These are phyloP conservation scores for Lanmaoa pseudosensibilis DNA, from an alignment of 768 basidiomycete genomes.

Conservation along the genomic window DNA sequence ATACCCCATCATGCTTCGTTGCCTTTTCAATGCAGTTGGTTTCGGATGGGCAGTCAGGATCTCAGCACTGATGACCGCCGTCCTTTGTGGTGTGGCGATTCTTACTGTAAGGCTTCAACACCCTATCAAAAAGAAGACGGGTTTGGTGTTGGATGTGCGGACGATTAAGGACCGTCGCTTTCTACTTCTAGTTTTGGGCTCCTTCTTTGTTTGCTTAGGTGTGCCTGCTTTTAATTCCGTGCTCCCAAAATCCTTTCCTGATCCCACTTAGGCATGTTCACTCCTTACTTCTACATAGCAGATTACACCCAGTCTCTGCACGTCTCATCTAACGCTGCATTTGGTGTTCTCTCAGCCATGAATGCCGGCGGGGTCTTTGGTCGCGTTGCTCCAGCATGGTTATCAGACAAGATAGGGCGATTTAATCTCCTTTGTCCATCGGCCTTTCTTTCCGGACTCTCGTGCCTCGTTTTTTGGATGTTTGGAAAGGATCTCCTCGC, in stretches of 20 bases:
- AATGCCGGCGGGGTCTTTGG: slow-evolving; percentile 69
- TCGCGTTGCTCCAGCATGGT: slow-evolving; percentile 59
- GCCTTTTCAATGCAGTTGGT: slow-evolving; percentile 53
- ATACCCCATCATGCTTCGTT: slow-evolving; percentile 64
- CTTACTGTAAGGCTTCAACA: slow-evolving; percentile 43
- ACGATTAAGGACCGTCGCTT: slow-evolving; percentile 52
- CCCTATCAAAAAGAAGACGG: slow-evolving; percentile 16
- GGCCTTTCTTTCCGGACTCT: slow-evolving; percentile 62
- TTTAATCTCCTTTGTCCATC: slow-evolving; percentile 68
- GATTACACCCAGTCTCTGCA: slow-evolving; percentile 49
- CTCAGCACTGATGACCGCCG: slow-evolving; percentile 49
- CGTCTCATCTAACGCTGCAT: slow-evolving; percentile 41
- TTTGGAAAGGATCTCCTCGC: slow-evolving; percentile 40
- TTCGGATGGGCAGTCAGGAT: slow-evolving; percentile 66
- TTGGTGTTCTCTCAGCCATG: slow-evolving; percentile 63
- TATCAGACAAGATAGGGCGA: slow-evolving; percentile 64
- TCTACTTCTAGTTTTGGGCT: slow-evolving; percentile 51
- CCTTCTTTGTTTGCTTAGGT: slow-evolving; percentile 64
- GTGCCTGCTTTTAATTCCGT: slow-evolving; percentile 20
- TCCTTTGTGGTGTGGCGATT: slow-evolving; percentile 48
- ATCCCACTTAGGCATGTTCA: slow-evolving; percentile 56
- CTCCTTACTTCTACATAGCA: slow-evolving; percentile 70
- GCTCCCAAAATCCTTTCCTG: neutral
- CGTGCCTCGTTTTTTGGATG: slow-evolving; percentile 59
- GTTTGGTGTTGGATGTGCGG: slow-evolving; percentile 24